Conservation (phyloP, 306 rosid genomes). For the Gastrolobium villosum region DNA sequence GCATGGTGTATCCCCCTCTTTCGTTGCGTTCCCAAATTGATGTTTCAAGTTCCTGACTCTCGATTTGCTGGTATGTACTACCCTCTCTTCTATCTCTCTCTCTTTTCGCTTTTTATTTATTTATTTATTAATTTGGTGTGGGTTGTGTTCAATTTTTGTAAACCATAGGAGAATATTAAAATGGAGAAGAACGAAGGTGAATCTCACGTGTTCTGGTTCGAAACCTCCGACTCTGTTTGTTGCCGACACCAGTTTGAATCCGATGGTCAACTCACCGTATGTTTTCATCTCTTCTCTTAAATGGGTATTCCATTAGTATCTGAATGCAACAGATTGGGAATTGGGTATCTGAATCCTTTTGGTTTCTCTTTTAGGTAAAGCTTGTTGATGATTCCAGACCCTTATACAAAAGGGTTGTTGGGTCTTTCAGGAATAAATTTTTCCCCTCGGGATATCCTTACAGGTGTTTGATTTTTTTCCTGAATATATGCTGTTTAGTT, state of each 20-base stretch:
- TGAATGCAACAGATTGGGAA: background rate
- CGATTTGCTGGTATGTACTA: background rate
- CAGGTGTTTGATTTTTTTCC: conserved; percentile 55
- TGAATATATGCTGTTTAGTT: background rate
- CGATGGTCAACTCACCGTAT: conserved; percentile 76
- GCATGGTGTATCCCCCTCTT: too few relatives aligned
- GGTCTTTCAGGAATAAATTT: conserved; percentile 76
- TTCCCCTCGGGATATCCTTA: conserved; percentile 95
- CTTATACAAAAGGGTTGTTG: conserved; percentile 61
- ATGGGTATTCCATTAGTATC: background rate
- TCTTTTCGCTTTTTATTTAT: background rate
- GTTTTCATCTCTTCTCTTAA: conserved; percentile 32
- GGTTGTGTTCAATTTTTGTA: background rate
- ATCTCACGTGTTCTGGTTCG: conserved; percentile 67
- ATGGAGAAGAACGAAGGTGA: conserved; percentile 55
- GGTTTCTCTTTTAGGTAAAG: conserved; percentile 53
- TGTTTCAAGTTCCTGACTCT: too few relatives aligned
- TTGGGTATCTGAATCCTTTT: background rate
- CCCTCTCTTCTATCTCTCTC: background rate
- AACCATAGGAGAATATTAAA: conserved; percentile 51
- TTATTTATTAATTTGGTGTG: background rate
- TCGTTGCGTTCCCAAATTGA: too few relatives aligned
- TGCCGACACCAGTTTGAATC: conserved; percentile 67
- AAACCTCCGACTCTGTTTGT: conserved; percentile 72
- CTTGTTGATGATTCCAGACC: conserved; percentile 81